Evolutionary conservation across 805 yeast genomes (phyloP).

Genomic region (Nakazawaea ambrosiae): DNA sequence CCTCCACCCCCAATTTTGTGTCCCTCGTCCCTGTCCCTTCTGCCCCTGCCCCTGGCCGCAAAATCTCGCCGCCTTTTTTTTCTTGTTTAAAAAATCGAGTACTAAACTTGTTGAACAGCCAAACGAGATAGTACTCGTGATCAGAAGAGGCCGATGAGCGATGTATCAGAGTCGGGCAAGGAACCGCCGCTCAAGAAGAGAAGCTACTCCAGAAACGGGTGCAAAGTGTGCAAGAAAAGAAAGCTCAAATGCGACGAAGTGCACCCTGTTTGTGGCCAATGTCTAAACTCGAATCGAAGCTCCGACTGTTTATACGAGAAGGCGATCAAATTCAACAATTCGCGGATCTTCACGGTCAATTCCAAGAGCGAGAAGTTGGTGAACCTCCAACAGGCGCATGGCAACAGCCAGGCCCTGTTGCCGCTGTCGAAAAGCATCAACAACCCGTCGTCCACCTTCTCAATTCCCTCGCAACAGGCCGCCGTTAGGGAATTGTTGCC

Average conservation of each 20-base stretch:
- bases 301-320: slow-evolving; percentile 28
- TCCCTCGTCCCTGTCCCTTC: no score
- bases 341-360: slow-evolving; percentile 22
- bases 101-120: no score
- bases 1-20: no score
- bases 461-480: neutral
- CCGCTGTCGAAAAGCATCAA: neutral
- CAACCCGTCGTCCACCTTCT: neutral
- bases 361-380: slow-evolving; percentile 7
- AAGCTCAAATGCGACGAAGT: slow-evolving; percentile 35
- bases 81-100: no score
- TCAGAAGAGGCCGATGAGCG: no score
- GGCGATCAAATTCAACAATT: slow-evolving; percentile 23
- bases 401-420: neutral
- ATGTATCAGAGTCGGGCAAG: no score
- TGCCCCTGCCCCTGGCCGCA: no score
- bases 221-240: slow-evolving; percentile 37
- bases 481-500: neutral
- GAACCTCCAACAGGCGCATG: slow-evolving; percentile 3
- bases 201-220: slow-evolving; percentile 37
- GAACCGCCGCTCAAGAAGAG: no score
- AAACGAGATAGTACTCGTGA: no score
- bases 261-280: slow-evolving; percentile 34
- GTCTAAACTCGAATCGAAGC: slow-evolving; percentile 26
- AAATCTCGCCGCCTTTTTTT: no score